Conservation (phyloP, 768 basidiomycete species). For the Podaxis sp. region DNA sequence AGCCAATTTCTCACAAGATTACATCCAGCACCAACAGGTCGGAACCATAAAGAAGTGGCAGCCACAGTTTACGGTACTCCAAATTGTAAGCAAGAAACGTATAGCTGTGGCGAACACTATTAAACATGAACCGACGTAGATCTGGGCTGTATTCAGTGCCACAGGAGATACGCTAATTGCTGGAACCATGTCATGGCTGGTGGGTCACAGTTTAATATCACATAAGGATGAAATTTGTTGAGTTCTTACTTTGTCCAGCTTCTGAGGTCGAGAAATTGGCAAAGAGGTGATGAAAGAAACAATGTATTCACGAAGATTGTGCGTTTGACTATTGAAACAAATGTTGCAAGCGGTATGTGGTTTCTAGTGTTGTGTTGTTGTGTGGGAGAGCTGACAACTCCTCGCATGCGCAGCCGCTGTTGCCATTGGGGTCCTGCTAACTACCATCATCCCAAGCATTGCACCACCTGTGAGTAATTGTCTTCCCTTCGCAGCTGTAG, state of each 20-base stretch:
- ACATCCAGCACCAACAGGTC: neutral
- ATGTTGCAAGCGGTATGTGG: neutral
- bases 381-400: neutral
- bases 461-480: constrained; percentile 2
- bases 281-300: neutral
- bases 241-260: neutral
- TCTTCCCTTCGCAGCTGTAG: neutral
- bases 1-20: neutral
- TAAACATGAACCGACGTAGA: neutral
- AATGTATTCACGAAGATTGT: constrained; percentile 1
- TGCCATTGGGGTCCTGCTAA: neutral
- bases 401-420: neutral
- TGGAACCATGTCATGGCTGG: neutral
- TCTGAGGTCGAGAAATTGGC: neutral
- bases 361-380: neutral
- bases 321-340: constrained; percentile 9
- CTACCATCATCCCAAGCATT: neutral
- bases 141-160: neutral
- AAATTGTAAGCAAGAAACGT: constrained; percentile 3
- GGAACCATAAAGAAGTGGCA: constrained; percentile 5
- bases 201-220: neutral
- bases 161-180: constrained; percentile 4
- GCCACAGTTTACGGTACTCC: neutral
- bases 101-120: neutral
- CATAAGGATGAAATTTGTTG: neutral